These are phyloP conservation scores for Hippophae rhamnoides DNA, from an alignment of 306 rosid genomes.

Conservation along the genomic window DNA sequence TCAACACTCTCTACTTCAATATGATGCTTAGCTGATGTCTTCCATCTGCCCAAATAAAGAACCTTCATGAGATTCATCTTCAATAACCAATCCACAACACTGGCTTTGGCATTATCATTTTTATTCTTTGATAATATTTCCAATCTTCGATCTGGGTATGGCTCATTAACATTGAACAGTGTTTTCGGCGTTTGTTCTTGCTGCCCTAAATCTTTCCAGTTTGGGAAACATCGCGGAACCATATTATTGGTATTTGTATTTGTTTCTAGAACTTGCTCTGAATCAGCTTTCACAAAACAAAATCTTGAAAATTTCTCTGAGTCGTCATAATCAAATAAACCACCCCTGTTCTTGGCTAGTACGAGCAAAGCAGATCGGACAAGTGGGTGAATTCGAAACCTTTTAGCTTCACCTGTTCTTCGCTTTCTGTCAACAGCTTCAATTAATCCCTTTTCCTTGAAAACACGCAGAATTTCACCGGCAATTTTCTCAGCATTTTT, in stretches of 20 bases:
- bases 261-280: too few relatives aligned
- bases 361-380: background rate
- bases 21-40: background rate
- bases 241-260: background rate
- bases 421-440: slow-evolving; percentile 4
- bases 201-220: background rate
- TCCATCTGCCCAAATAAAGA: slow-evolving; percentile 21
- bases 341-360: slow-evolving; percentile 13
- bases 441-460: background rate
- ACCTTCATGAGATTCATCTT: slow-evolving; percentile 12
- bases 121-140: background rate
- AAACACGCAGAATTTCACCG: background rate
- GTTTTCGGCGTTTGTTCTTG: background rate
- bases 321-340: background rate
- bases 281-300: too few relatives aligned
- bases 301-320: too few relatives aligned
- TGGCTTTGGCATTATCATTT: too few relatives aligned
- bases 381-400: slow-evolving; percentile 2
- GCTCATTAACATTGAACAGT: slow-evolving; percentile 22
- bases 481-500: background rate
- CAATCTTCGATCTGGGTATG: slow-evolving; percentile 3
- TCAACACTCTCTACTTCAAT: slow-evolving; percentile 10
- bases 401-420: slow-evolving; percentile 6
- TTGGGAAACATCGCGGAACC: background rate
- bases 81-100: slow-evolving; percentile 8